Evolutionary conservation across 192 early-diverging fungal genomes (phyloP), one percentile per base, ranked within the genome.

Genomic region (Backusella sp.): DNA sequence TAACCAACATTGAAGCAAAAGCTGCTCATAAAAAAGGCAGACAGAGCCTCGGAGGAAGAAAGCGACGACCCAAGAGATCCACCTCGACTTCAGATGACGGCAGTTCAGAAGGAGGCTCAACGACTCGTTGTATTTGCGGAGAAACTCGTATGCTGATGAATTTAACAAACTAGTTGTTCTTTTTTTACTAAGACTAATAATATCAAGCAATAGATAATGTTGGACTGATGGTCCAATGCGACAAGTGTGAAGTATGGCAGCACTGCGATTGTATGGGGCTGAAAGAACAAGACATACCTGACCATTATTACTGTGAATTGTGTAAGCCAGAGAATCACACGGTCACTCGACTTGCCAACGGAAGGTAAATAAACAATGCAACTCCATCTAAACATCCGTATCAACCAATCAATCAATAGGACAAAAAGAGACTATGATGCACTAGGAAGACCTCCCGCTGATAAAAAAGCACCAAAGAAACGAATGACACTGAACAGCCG

Each of bases 401-500:
- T 76, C 12, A 49, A 30, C 32, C 15, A 19, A 56, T 6, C 19
- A 53, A 56, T 9, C 52, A 23, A n/a, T 73, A 77, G 76, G 67
- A 67, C 37, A 23, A 77, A 77, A 77, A 42, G 70, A 67, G 59
- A 67, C 21, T 77, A 77, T 52, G 46, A 77, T 44, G 19, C 72
- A 34, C 9, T 23, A n/a, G 66, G 77, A 37, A 39, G 17, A 46
- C 17, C 76, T 17, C n/a, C 53, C 36, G 21, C 39, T 17, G 75
- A 77, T 46, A 79, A 79, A 34, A 87, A 85, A 49, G 73, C 81
- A 21, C 83, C 87, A 32, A 88, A 88, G 42, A 86, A 86, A 74
- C 67, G 87, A 21, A 88, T 83, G 77, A 88, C 87, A 3, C 77
- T 86, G 78, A 88, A 88, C 68, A 86, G 85, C n/a, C 81, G 83